phyloP scores from a whole-genome alignment of 1,139 yeast species.

The Kazachstania sp. region DNA sequence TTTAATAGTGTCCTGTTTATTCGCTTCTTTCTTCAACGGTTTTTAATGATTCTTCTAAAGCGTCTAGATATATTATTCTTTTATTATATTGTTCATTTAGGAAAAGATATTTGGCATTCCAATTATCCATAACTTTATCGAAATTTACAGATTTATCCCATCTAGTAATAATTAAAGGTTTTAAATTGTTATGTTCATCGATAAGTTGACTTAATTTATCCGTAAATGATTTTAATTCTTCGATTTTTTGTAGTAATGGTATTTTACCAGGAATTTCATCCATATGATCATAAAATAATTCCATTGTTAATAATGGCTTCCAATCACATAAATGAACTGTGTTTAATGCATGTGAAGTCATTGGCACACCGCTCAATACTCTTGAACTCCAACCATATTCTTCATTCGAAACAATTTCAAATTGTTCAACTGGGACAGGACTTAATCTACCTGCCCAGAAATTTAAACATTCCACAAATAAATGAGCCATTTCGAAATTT shows the following conservation, averaged over 20 bases:
- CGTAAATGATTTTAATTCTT: constrained; percentile 21
- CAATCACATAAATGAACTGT: constrained; percentile 29
- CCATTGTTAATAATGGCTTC: constrained; percentile 35
- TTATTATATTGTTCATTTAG: constrained; percentile 31
- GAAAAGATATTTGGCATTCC: constrained; percentile 34
- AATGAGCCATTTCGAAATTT: constrained; percentile 58
- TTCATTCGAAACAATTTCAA: constrained; percentile 56
- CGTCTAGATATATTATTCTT: constrained; percentile 27
- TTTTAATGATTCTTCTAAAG: constrained; percentile 18
- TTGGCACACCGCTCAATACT: constrained; percentile 12
- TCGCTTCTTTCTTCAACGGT: not conserved
- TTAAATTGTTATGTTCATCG: constrained; percentile 32
- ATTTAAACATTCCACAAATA: constrained; percentile 69
- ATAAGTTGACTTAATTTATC: constrained; percentile 26
- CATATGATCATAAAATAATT: constrained; percentile 23
- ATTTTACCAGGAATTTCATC: constrained; percentile 7
- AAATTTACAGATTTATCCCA: constrained; percentile 31
- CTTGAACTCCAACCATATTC: constrained; percentile 72
- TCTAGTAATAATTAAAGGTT: constrained; percentile 29
- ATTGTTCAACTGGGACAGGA: constrained; percentile 52
- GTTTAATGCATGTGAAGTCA: constrained; percentile 1
- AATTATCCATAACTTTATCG: constrained; percentile 33
- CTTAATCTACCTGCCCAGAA: constrained; percentile 87
- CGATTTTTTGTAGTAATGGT: constrained; percentile 8
- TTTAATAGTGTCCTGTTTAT: not conserved